These are phyloP conservation scores for Kalaharituber pfeilii DNA, from an alignment of 2,329 filamentous ascomycete species.

Conservation along the genomic window DNA sequence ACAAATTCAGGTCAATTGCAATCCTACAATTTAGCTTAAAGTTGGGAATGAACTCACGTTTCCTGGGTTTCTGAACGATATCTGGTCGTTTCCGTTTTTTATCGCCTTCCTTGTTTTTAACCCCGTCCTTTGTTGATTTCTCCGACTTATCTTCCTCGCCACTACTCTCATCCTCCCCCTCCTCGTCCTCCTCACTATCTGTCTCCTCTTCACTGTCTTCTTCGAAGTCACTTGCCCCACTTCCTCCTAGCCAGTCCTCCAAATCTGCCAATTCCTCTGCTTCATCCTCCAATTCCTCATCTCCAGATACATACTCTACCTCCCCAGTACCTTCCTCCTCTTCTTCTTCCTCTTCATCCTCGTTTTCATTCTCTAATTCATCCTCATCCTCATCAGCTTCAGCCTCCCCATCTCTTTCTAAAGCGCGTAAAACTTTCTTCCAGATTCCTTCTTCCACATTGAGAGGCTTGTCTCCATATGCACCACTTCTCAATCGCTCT, in stretches of 20 bases:
- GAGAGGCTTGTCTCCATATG: conserved; percentile 83
- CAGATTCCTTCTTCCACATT: conserved; percentile 92
- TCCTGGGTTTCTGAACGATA: conserved; percentile 18
- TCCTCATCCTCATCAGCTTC: conserved; percentile 74
- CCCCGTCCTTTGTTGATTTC: conserved; percentile 13
- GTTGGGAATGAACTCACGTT: conserved; percentile 22
- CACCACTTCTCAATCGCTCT: conserved; percentile 74
- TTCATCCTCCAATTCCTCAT: conserved; percentile 69
- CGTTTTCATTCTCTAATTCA: conserved; percentile 64
- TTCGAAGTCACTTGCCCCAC: conserved; percentile 40
- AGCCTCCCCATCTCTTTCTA: conserved; percentile 76
- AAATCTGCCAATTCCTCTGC: conserved; percentile 51
- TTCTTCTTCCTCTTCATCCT: conserved; percentile 49
- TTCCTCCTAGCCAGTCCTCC: conserved; percentile 74
- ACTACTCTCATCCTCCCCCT: conserved; percentile 15
- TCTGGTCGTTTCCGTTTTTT: conserved; percentile 17
- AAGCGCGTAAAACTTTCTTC: conserved; percentile 84
- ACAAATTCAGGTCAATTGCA: conserved; percentile 6
- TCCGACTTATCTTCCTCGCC: conserved; percentile 4
- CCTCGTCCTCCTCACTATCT: conserved; percentile 34
- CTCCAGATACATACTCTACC: conserved; percentile 84
- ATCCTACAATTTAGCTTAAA: conserved; percentile 1
- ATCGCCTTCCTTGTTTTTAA: conserved; percentile 18
- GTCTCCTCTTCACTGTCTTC: conserved; percentile 38
- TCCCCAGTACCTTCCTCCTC: conserved; percentile 53